Evolutionary conservation across 345 rosid genomes (phyloP).

Genomic region (Fremontodendron californicum): DNA sequence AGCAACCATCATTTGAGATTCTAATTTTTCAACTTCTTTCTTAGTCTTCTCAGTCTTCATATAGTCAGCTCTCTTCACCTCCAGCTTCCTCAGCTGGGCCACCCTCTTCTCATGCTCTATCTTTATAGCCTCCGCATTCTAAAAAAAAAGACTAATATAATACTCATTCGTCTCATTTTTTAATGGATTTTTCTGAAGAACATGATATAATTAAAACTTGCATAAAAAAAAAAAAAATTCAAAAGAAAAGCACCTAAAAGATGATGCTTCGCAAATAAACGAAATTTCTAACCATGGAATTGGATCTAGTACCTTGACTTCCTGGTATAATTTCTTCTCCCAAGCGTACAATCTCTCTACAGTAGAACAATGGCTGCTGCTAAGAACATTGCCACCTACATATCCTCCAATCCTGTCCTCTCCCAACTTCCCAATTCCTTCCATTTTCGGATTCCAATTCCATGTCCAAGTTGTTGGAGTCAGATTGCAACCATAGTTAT

Average conservation of each 20-base stretch:
- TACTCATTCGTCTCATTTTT: no score
- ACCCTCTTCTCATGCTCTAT: conserved; percentile 81
- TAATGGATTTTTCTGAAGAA: conserved; percentile 26
- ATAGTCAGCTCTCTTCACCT: conserved; percentile 78
- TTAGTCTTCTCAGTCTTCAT: conserved; percentile 73
- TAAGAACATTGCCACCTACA: neutral
- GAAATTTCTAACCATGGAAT: neutral
- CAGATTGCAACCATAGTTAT: conserved; percentile 60
- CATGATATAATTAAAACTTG: neutral
- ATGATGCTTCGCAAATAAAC: neutral
- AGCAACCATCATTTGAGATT: conserved; percentile 79
- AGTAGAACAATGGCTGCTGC: conserved; percentile 69
- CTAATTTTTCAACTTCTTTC: conserved; percentile 78
- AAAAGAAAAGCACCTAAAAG: neutral
- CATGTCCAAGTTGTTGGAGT: conserved; percentile 69
- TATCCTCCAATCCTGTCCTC: conserved; percentile 24
- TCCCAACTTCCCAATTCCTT: conserved; percentile 40
- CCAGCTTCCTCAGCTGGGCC: conserved; percentile 74
- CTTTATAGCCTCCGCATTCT: conserved; percentile 71
- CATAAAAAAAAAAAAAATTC: neutral
- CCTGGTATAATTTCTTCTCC: conserved; percentile 91
- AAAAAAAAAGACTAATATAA: neutral
- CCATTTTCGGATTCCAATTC: conserved; percentile 54
- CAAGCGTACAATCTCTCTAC: conserved; percentile 86
- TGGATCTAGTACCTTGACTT: conserved; percentile 65